Conservation (phyloP, 1,139 yeast genomes). For the Fermentozyma sake region DNA sequence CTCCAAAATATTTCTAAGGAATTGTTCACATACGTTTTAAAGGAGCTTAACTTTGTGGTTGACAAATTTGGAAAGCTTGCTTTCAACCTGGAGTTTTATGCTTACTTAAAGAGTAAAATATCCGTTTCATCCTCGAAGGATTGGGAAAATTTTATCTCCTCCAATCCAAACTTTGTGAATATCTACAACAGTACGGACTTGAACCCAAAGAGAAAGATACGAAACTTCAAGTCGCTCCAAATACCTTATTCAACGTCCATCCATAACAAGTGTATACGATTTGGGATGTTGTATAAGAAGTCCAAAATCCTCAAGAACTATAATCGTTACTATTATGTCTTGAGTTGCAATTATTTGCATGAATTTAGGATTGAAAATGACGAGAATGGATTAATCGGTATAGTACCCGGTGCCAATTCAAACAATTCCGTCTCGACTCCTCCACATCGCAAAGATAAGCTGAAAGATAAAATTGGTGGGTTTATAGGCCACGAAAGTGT, state of each 20-base stretch:
- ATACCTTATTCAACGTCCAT: conserved; percentile 37
- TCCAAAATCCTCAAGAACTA: conserved; percentile 41
- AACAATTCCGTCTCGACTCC: too few relatives aligned
- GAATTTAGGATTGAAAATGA: conserved; percentile 35
- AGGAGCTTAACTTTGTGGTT: conserved; percentile 30
- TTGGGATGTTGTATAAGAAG: conserved; percentile 41
- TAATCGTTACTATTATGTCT: conserved; percentile 33
- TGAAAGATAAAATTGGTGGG: conserved; percentile 37
- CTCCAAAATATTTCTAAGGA: conserved; percentile 43
- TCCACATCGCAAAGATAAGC: conserved; percentile 7
- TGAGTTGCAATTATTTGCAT: conserved; percentile 44
- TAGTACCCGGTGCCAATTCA: too few relatives aligned
- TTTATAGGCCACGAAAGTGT: conserved; percentile 39
- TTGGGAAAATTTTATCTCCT: conserved; percentile 39
- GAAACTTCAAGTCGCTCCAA: conserved; percentile 25
- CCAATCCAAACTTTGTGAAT: conserved; percentile 36
- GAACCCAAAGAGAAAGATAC: conserved; percentile 25
- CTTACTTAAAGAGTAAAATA: conserved; percentile 19
- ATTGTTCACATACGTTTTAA: conserved; percentile 34
- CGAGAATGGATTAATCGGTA: too few relatives aligned
- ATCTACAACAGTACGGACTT: conserved; percentile 21
- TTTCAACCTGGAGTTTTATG: conserved; percentile 18
- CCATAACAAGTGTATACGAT: conserved; percentile 43
- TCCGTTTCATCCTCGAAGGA: conserved; percentile 22
- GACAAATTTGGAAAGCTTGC: conserved; percentile 34